phyloP scores from a whole-genome alignment of 805 yeast species.

The Cephaloascus fragrans region DNA sequence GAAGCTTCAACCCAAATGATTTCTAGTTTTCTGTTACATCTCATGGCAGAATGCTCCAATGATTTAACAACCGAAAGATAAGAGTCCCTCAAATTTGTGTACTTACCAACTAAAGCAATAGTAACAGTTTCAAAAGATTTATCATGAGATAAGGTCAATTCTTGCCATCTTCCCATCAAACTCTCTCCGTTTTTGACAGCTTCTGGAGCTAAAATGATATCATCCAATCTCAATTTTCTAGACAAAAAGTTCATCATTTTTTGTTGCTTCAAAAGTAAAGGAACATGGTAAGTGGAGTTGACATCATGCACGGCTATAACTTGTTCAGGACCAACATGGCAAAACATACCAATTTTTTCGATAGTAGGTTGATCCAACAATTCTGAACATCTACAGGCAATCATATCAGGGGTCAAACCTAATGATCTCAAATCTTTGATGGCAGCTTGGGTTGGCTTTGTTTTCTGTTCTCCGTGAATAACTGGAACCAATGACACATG shows the following conservation, averaged over 20 bases:
- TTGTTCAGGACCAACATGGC: conserved; percentile 98
- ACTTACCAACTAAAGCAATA: conserved; percentile 96
- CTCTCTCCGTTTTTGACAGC: conserved; percentile 56
- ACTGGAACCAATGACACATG: conserved; percentile 98
- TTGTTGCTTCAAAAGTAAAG: conserved; percentile 82
- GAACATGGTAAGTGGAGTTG: conserved; percentile 95
- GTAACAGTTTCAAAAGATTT: conserved; percentile 77
- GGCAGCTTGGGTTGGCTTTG: conserved; percentile 99
- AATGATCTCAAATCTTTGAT: conserved; percentile 91
- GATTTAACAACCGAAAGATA: conserved; percentile 92
- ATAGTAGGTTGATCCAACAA: conserved; percentile 76
- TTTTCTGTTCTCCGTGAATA: conserved; percentile 97
- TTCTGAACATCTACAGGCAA: conserved; percentile 94
- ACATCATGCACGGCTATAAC: conserved; percentile 96
- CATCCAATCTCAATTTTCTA: conserved; percentile 54
- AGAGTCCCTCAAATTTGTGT: conserved; percentile 90
- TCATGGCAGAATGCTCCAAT: conserved; percentile 91
- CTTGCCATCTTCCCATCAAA: conserved; percentile 70
- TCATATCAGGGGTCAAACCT: conserved; percentile 92
- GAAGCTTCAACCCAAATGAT: conserved; percentile 96
- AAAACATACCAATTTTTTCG: conserved; percentile 96
- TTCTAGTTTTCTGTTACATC: conserved; percentile 72
- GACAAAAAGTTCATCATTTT: conserved; percentile 65
- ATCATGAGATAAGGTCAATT: conserved; percentile 72
- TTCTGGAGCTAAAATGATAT: conserved; percentile 33